phyloP scores from a whole-genome alignment of 2,329 filamentous ascomycete genomes.

The Fusarium sp. region DNA sequence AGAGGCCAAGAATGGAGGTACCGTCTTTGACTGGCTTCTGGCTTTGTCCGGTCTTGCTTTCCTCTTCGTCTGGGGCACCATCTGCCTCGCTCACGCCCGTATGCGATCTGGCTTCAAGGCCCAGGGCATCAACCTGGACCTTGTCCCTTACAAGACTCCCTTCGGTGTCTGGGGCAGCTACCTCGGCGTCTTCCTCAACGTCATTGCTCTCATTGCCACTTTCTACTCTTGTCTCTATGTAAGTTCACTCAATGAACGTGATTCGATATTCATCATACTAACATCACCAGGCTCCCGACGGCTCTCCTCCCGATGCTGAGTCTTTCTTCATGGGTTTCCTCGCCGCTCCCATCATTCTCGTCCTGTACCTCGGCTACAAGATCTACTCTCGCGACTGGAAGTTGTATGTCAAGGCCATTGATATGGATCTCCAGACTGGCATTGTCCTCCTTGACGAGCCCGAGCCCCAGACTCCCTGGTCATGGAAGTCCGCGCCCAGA shows the following conservation, averaged over 20 bases:
- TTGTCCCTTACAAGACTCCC: slow-evolving; percentile 84
- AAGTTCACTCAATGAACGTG: not conserved
- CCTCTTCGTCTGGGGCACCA: slow-evolving; percentile 84
- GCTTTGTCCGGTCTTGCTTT: slow-evolving; percentile 77
- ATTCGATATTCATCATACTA: not conserved
- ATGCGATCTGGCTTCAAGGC: slow-evolving; percentile 81
- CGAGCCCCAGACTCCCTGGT: slow-evolving; percentile 71
- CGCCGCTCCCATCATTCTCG: slow-evolving; percentile 72
- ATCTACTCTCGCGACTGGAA: slow-evolving; percentile 71
- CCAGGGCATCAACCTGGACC: slow-evolving; percentile 73
- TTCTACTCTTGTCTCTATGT: slow-evolving; percentile 73
- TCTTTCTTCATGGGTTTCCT: slow-evolving; percentile 80
- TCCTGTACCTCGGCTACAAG: slow-evolving; percentile 80
- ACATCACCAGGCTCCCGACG: slow-evolving; percentile 46
- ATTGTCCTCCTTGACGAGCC: slow-evolving; percentile 72
- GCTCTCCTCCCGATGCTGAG: slow-evolving; percentile 75
- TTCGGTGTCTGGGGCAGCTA: slow-evolving; percentile 85
- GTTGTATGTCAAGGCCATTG: slow-evolving; percentile 68
- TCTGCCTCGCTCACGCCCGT: slow-evolving; percentile 88
- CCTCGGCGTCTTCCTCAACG: slow-evolving; percentile 79
- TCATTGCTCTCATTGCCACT: slow-evolving; percentile 80
- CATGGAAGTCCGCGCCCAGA: not conserved
- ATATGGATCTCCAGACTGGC: slow-evolving; percentile 90
- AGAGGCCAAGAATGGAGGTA: slow-evolving; percentile 65
- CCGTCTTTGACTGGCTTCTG: slow-evolving; percentile 84